Base-by-base conservation (phyloP, 2,329 filamentous ascomycete genomes). In the Diaporthe velutina region DNA sequence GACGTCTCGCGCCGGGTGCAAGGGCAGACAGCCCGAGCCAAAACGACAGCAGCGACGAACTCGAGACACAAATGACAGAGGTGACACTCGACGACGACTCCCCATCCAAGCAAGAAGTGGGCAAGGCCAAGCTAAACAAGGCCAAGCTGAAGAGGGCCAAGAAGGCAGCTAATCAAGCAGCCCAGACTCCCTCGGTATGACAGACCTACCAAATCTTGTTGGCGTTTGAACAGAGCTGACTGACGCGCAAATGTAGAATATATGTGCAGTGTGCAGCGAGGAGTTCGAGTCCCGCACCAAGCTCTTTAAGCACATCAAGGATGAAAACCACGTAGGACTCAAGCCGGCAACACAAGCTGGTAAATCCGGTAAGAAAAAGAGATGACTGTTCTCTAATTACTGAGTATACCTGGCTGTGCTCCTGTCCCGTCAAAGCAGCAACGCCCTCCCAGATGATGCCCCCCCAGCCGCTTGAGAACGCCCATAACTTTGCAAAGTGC, bases 261-360 rank as follows among this genome's bases (percentile, higher is more conserved):
- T 77, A 73, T 90, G 88, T 78, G 80, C 82, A 35, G 82, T 85
- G 22, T 91, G 89, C 77, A 80, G 83, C 3, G 83, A 84, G 74
- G 77, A 74, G 1, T 91, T 90, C 73, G 77, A 90, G 0, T 95
- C 93, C 1, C 93, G 91, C 78, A 93, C 90, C 8, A 92, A 91
- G 77, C 83, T 97, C 25, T 96, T 96, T 81, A 86, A 89, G 70
- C 95, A 97, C 82, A 88, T 97, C 74, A 90, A 91, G 76, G 89
- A 92, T 13, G 83, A 90, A 25, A 85, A 85, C 13, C 94, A 97
- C 84, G 93, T 92, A 8, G 89, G 91, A 40, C 85, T 92, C 6
- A 89, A 91, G 42, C 85, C 86, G 3, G 81, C 85, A 35, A 38
- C 78, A 33, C 74, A 72, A 48, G 30, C 76, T 10, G 61, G 71